Conservation (phyloP, 176 grass and related monocot genomes). For the Triticum urartu region DNA sequence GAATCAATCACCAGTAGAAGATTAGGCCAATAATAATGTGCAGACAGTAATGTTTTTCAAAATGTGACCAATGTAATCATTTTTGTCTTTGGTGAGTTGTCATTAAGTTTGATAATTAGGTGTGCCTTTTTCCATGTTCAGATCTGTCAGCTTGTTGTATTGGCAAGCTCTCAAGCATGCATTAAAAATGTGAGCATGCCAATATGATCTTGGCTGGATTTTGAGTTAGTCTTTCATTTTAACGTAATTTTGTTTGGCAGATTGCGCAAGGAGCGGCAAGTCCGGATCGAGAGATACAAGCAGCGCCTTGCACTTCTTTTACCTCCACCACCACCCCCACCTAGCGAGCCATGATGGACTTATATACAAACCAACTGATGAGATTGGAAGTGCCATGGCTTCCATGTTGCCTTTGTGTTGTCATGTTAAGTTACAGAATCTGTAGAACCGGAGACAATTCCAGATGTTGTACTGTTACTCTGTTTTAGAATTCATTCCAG, state of each 20-base stretch:
- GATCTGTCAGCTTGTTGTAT: neutral
- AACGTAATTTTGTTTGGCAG: constrained; percentile 36
- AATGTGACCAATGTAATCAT: neutral
- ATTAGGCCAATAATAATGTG: neutral
- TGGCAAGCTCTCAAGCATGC: neutral
- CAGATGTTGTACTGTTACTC: constrained; percentile 7
- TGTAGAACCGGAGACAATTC: constrained; percentile 4
- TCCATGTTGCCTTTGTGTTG: neutral
- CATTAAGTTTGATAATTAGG: neutral
- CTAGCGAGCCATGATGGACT: constrained; percentile 43
- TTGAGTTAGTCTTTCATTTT: neutral
- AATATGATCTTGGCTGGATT: neutral
- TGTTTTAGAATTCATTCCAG: neutral
- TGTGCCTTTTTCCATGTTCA: neutral
- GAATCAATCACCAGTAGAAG: constrained; percentile 16
- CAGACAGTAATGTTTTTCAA: neutral
- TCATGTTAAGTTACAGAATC: neutral
- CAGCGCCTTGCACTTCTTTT: constrained; percentile 76
- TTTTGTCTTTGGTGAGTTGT: neutral
- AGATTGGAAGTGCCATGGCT: neutral
- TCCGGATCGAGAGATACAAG: constrained; percentile 79
- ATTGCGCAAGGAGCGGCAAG: constrained; percentile 54
- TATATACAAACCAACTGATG: constrained; percentile 15
- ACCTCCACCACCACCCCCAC: constrained; percentile 33
- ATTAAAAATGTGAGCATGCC: neutral